These are phyloP conservation scores for Gloeostereum incarnatum DNA, from an alignment of 768 basidiomycete genomes.

Conservation along the genomic window DNA sequence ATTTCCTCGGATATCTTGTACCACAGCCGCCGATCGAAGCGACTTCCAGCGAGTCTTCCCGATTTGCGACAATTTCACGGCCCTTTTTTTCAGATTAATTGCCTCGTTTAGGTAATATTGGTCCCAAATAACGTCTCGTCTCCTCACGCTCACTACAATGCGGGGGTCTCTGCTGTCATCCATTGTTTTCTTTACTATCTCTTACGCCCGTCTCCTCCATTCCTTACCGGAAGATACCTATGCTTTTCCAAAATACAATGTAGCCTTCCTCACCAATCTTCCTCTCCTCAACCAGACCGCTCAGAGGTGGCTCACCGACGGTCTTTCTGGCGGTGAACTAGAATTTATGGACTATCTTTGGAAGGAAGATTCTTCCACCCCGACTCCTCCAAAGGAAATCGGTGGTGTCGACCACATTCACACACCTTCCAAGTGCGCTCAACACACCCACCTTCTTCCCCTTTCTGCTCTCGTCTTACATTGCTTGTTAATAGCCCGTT, in stretches of 20 bases:
- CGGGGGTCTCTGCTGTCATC: background rate
- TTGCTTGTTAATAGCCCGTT: slow-evolving; percentile 12
- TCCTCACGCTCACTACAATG: too few relatives aligned
- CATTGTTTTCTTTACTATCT: slow-evolving; percentile 11
- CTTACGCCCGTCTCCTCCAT: slow-evolving; percentile 40
- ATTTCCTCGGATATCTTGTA: too few relatives aligned
- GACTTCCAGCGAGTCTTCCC: too few relatives aligned
- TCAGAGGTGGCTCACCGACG: slow-evolving; percentile 61
- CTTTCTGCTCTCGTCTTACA: slow-evolving; percentile 7
- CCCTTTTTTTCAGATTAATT: too few relatives aligned
- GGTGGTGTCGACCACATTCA: slow-evolving; percentile 46
- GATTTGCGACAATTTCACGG: too few relatives aligned
- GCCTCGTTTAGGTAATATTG: too few relatives aligned
- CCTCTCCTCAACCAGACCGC: slow-evolving; percentile 69
- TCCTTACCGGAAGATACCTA: slow-evolving; percentile 73
- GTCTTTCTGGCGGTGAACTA: slow-evolving; percentile 62
- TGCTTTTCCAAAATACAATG: slow-evolving; percentile 76
- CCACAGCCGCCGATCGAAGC: too few relatives aligned
- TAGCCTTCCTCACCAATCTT: slow-evolving; percentile 71
- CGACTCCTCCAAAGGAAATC: slow-evolving; percentile 45
- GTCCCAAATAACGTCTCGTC: too few relatives aligned
- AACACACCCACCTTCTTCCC: too few relatives aligned
- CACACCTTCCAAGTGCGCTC: too few relatives aligned
- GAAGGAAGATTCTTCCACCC: slow-evolving; percentile 29
- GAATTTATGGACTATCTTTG: slow-evolving; percentile 71